Conservation (phyloP, 768 basidiomycete species). For the Austroboletus eburneus region DNA sequence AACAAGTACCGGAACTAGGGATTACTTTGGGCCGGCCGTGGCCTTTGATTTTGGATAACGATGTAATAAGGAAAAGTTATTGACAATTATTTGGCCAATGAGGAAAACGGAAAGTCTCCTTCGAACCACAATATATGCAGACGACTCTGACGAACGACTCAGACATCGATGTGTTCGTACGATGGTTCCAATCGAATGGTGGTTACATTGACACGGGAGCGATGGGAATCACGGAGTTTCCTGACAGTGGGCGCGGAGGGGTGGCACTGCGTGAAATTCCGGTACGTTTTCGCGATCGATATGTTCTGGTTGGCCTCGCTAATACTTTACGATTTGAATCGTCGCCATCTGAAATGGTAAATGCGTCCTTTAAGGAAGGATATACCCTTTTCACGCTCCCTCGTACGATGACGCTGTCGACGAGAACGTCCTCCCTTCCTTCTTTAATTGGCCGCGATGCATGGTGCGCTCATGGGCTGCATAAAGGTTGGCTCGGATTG, state of each 20-base stretch:
- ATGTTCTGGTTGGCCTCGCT: background rate
- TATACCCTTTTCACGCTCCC: conserved; percentile 81
- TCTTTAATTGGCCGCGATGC: conserved; percentile 50
- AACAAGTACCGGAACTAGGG: too few relatives aligned
- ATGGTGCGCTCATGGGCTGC: conserved; percentile 60
- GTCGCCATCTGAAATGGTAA: background rate
- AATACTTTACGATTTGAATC: too few relatives aligned
- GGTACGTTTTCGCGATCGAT: conserved; percentile 36
- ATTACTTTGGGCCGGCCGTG: too few relatives aligned
- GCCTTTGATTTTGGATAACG: too few relatives aligned
- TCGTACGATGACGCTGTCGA: conserved; percentile 69
- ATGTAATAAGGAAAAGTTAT: background rate
- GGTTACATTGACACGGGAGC: conserved; percentile 45
- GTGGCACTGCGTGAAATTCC: conserved; percentile 71
- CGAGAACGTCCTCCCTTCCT: conserved; percentile 68
- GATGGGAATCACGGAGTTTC: conserved; percentile 43
- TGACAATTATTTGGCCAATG: conserved; percentile 5
- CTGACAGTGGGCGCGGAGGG: conserved; percentile 67
- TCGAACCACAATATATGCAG: background rate
- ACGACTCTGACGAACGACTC: conserved; percentile 8
- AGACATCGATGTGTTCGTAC: conserved; percentile 35
- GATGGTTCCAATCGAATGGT: conserved; percentile 56
- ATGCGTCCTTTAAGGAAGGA: conserved; percentile 48
- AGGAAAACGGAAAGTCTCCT: background rate
- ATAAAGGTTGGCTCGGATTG: conserved; percentile 78